Evolutionary conservation across 2,329 filamentous ascomycete genomes (phyloP).

Genomic region (Xylariales sp.): DNA sequence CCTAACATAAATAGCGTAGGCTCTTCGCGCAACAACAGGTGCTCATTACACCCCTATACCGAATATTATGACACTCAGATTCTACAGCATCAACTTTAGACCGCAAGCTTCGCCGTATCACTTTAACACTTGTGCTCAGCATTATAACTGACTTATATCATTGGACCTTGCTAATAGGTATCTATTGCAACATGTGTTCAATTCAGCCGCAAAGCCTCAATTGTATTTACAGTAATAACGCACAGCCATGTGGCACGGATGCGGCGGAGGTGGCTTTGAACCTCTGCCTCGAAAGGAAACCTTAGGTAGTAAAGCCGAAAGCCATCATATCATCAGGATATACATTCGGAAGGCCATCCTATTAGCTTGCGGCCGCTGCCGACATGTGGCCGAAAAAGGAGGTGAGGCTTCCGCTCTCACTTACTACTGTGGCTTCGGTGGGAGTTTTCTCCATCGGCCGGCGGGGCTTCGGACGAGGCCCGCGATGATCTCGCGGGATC

Average conservation of each 20-base stretch:
- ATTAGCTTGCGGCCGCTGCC: conserved; percentile 1
- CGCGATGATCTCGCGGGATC: background rate
- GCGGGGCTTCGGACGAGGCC: background rate
- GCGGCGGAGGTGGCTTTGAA: background rate
- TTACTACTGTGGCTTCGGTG: background rate
- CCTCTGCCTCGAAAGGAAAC: background rate
- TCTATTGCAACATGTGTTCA: too few relatives aligned
- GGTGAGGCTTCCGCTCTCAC: background rate
- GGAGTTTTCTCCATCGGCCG: background rate
- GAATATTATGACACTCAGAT: too few relatives aligned
- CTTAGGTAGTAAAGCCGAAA: background rate
- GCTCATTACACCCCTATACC: too few relatives aligned
- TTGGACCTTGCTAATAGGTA: too few relatives aligned
- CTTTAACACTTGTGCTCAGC: too few relatives aligned
- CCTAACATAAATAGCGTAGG: too few relatives aligned
- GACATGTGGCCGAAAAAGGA: background rate
- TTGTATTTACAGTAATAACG: too few relatives aligned
- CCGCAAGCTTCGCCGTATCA: too few relatives aligned
- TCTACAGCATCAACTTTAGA: too few relatives aligned
- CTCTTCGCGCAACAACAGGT: too few relatives aligned
- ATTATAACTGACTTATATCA: too few relatives aligned
- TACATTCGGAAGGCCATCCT: background rate
- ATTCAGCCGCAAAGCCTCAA: too few relatives aligned
- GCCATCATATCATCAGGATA: background rate
- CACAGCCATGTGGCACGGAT: background rate